Base-by-base conservation (phyloP, 2,329 filamentous ascomycete genomes). In the Exophiala viscosa region DNA sequence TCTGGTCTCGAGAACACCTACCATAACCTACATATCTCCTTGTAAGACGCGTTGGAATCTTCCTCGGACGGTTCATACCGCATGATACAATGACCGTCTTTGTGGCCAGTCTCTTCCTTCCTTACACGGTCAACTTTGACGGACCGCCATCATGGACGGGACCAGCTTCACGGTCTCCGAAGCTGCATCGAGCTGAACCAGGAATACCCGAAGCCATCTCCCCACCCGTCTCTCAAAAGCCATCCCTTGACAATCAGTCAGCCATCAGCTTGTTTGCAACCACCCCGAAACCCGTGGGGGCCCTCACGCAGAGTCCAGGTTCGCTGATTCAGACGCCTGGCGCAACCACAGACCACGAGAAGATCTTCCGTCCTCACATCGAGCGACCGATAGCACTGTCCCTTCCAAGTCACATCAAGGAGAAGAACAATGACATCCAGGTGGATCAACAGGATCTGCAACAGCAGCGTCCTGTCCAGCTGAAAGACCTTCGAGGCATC, bases 111-210 rank as follows among this genome's bases (percentile, higher is more conserved):
- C 72, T 84, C 78, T 96, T 96, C 68, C 81, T 96, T 33, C 92
- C 92, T 32, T 91, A 95, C 69, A 97, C 92, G 36, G 79, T 96
- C 65, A 85, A 95, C 70, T 97, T 97, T 70, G 85, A 85, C 62
- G 77, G 88, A 51, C 47, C 51, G 5, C 32, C 42, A 13, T 39
- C 40, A 10, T 42, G 40, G 40, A 42, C 17, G 3, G 40, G 20
- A 18, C 50, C 55, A 13, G 35, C 43, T 14, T 33, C 50, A 17
- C 45, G 39, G 36, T 54, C 52, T 40, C 59, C 44, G 13, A 42
- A 44, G 32, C 38, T 41, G 13, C 31, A 42, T 3, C 33, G 38
- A 31, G 15, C 40, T 11, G 42, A 44, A n/a, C 17, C 42, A 15
- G 15, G 42, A 36, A 14, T 40, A 20, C 15, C 49, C 36, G 20